Base-by-base conservation (phyloP, 1,139 yeast species). In the Blastobotrys aristatus region DNA sequence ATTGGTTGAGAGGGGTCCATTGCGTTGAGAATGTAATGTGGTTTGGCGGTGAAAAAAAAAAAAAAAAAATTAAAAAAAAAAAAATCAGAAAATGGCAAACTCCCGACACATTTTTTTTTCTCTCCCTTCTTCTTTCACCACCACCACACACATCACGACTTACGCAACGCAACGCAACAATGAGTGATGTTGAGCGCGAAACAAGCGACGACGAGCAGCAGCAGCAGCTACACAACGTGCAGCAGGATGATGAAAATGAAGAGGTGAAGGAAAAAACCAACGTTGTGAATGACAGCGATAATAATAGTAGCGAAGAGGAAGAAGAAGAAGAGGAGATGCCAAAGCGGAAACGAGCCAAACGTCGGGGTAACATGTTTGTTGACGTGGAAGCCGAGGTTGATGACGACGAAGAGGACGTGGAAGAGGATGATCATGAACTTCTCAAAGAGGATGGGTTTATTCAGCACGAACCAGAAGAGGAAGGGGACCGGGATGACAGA, bases 301-400 rank as follows among this genome's bases (percentile, higher is more conserved):
- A 22, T 13, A 21, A 37, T 14, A 40, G 27, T 5, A 29, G 14
- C 10, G 45, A 34, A 4, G 66, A 59, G 33, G 67, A 61, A 39
- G 61, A 53, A 11, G 58, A 53, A 2, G 47, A 44, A 11, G 47
- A 44, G 4, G 47, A 44, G 22, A 38, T 44, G 43, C 36, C 40
- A 37, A n/a, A 32, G 14, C 10, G 32, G 13, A 41, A 41, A 33
- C 16, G 24, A 21, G 36, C 36, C 3, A 26, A 36, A 71, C 74
- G 65, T 78, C 83, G 68, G 76, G 81, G 65, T 74, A 92, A 92
- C 67, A 92, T 86, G 73, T 92, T 92, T 68, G 77, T 92, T 69
- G 99, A 92, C 84, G 95, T 92, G 49, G 98, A 92, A 73, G 99
- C 99, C 51, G 98, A 92, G 65, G 99, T 92, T 50, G 96, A 94